Evolutionary conservation across 2,329 filamentous ascomycete species (phyloP), one percentile per base, ranked within the genome.

Genomic region (Trichoderma gracile): DNA sequence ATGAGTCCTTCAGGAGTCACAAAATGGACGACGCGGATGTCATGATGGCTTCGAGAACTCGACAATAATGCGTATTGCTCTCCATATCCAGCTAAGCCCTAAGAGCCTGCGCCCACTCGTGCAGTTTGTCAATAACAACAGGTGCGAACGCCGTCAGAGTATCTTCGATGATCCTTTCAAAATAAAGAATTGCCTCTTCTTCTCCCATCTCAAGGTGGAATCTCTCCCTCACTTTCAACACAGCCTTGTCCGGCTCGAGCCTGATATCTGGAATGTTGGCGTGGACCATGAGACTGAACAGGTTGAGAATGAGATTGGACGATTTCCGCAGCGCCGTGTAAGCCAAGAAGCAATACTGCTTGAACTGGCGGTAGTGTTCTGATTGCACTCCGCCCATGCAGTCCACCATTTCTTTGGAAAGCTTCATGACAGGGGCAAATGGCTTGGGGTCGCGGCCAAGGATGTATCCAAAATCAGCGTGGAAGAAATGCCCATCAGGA

Each of bases 381-480:
- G 90, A 92, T 40, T 85, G 84, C 8, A 88, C 84, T 14, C 95
- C 95, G 46, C 96, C 96, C 92, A 99, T 97, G 67, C 93, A 95
- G 72, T 99, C 95, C 3, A 98, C 92, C 95, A 99, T 99, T 74
- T 99, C 94, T 71, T 93, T 94, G 73, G 90, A 94, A 9, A 99
- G 86, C 77, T 99, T 99, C 89, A 99, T 97, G 59, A 94, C 88
- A 0, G 95, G 95, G 0, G 95, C 94, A 73, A 99, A 98, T 0
- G 95, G 95, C 74, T 99, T 99, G 0, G 95, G 95, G 70, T 99
- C 95, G 46, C 95, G 91, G 19, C 95, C 95, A 1, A 99, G 89
- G 67, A 99, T 99, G 77, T 96, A 99, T 47, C 96, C 95, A 72
- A 99, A 99, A 76, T 99, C 95, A 33, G 94, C 93, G 75, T 99